These are phyloP conservation scores for Neofusicoccum parvum DNA, from an alignment of 2,329 filamentous ascomycete species.

Conservation along the genomic window DNA sequence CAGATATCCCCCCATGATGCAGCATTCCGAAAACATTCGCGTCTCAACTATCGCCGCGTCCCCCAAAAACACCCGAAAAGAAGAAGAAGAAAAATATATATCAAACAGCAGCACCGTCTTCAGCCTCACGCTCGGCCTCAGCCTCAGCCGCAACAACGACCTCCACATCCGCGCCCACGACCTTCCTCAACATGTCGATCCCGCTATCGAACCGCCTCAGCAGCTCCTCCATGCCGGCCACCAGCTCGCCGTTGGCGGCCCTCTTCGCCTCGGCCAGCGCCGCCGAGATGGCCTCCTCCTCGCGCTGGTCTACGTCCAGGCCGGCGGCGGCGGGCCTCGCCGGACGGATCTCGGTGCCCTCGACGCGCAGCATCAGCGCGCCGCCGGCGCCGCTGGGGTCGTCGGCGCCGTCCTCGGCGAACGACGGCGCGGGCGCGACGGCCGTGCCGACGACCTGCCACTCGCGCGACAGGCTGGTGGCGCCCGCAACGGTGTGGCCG, in stretches of 20 bases:
- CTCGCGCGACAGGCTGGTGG: conserved; percentile 70
- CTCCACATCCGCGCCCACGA: conserved; percentile 27
- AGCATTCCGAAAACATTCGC: background rate
- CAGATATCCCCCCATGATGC: background rate
- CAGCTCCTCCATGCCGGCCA: conserved; percentile 39
- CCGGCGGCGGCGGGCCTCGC: no score
- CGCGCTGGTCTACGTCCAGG: conserved; percentile 27
- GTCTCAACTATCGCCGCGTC: background rate
- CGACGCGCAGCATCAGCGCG: conserved; percentile 63
- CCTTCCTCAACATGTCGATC: conserved; percentile 38
- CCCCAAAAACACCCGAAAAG: background rate
- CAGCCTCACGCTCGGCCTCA: background rate
- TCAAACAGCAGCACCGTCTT: background rate
- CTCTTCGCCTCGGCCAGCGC: conserved; percentile 33
- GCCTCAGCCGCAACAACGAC: background rate
- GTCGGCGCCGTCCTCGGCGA: conserved; percentile 48
- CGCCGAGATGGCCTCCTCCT: conserved; percentile 20
- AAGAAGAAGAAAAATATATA: background rate
- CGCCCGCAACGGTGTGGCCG: conserved; percentile 61
- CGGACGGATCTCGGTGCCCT: conserved; percentile 50
- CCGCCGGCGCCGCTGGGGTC: conserved; percentile 19
- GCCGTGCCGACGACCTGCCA: conserved; percentile 67
- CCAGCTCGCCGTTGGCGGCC: conserved; percentile 36
- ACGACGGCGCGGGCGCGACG: conserved; percentile 64
- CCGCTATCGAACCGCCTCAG: conserved; percentile 39